phyloP scores from a whole-genome alignment of 2,329 filamentous ascomycete species.

The Talaromyces amestolkiae region DNA sequence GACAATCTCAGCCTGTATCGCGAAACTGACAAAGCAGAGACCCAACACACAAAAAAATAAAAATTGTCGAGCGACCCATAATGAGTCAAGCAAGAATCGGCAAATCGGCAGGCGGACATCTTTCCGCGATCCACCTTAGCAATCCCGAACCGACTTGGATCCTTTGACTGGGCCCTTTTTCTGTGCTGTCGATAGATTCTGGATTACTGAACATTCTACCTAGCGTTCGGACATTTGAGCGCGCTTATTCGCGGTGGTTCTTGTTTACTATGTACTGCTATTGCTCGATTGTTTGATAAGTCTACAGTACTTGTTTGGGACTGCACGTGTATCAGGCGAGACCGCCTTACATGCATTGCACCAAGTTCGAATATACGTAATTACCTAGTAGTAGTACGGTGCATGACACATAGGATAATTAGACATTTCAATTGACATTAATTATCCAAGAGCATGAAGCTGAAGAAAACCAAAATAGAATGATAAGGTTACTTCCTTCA shows the following conservation, averaged over 20 bases:
- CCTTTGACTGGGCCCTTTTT: background rate
- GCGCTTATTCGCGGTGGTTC: too few species aligned
- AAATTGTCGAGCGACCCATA: background rate
- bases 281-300: too few species aligned
- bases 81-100: background rate
- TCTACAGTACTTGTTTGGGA: too few species aligned
- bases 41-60: background rate
- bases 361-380: too few species aligned
- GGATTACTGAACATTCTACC: background rate
- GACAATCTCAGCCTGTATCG: background rate
- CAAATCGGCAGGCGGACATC: slow-evolving; percentile 11
- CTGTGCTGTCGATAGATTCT: background rate
- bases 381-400: too few species aligned
- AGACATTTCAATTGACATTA: background rate
- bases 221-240: too few species aligned
- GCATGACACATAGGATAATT: background rate
- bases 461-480: background rate
- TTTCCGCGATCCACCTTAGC: background rate
- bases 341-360: too few species aligned
- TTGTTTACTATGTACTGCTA: too few species aligned
- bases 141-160: background rate
- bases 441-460: background rate
- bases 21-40: background rate
- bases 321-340: too few species aligned
- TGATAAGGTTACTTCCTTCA: background rate